Conservation (phyloP, 371 early-diverging fungal genomes). For the Choanephora cucurbitarum region DNA sequence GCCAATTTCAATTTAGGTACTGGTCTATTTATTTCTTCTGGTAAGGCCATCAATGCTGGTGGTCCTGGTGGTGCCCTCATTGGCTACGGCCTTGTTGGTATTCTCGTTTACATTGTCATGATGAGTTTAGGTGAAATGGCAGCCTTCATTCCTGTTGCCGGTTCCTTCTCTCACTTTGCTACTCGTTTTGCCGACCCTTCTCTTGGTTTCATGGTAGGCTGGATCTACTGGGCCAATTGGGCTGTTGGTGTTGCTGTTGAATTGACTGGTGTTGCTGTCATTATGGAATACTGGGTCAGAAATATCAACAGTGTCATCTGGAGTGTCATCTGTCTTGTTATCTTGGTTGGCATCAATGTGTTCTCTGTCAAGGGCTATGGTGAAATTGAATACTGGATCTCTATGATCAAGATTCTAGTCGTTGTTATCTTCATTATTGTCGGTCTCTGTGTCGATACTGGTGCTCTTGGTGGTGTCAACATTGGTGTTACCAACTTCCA, state of each 20-base stretch:
- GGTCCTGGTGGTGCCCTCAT: slow-evolving; percentile 79
- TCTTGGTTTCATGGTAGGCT: slow-evolving; percentile 77
- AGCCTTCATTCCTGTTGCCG: slow-evolving; percentile 80
- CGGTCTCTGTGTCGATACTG: slow-evolving; percentile 72
- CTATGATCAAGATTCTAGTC: slow-evolving; percentile 56
- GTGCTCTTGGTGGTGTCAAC: slow-evolving; percentile 45
- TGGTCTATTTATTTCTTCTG: slow-evolving; percentile 87
- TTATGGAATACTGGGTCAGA: slow-evolving; percentile 81
- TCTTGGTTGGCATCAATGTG: slow-evolving; percentile 64
- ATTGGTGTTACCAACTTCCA: slow-evolving; percentile 68
- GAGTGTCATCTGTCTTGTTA: slow-evolving; percentile 59
- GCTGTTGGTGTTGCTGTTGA: slow-evolving; percentile 82
- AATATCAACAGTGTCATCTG: slow-evolving; percentile 59
- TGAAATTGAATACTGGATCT: slow-evolving; percentile 65
- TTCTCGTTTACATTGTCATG: slow-evolving; percentile 81
- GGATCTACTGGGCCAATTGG: slow-evolving; percentile 86
- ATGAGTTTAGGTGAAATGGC: slow-evolving; percentile 89
- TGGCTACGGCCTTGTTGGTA: slow-evolving; percentile 71
- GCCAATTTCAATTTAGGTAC: slow-evolving; percentile 66
- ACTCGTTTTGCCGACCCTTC: slow-evolving; percentile 83
- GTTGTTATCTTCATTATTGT: slow-evolving; percentile 74
- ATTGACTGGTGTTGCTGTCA: slow-evolving; percentile 75
- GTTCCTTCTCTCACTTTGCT: slow-evolving; percentile 83
- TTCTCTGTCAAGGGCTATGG: slow-evolving; percentile 72
- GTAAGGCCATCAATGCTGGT: slow-evolving; percentile 70